Base-by-base conservation (phyloP, 495 filamentous ascomycete genomes). In the Annulohypoxylon bovei region DNA sequence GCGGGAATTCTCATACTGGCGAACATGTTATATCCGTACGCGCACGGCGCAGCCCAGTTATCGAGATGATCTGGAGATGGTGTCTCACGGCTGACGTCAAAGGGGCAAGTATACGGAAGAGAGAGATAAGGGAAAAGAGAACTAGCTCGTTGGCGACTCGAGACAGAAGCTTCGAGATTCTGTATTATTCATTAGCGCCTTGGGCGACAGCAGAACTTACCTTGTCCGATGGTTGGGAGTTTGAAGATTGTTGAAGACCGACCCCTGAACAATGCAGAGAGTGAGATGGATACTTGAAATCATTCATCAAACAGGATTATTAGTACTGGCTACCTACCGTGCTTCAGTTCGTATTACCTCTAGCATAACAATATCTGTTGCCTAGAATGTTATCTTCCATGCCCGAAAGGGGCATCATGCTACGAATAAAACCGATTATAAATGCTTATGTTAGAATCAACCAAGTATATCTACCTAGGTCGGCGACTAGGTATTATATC, bases 61-160 rank as follows among this genome's bases (percentile, higher is more conserved):
- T 52, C 47, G 14, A 30, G 11, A 6, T 30, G 9, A 12, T 6
- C 11, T 52, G 14, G 23, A 6, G 9, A 55, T 6, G 2, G 18
- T 35, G 52, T 55, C 53, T 39, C 20, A 56, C 4, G 20, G 53
- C 32, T 39, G 32, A 56, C 53, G 33, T 56, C 32, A 39, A 56
- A 16, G 23, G 20, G 4, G 53, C 18, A 8, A 20, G 11, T 25
- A n/a, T 6, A 40, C 18, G 32, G 53, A 18, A 30, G 14, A 18
- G 23, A 27, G 30, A 18, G 35, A 39, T 14, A n/a, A 4, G 20
- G 33, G 11, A 39, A 27, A 37, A 11, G 7, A 28, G n/a, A 3
- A 27, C n/a, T 28, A 27, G n/a, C 6, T 42, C n/a, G n/a, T 42
- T n/a, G 22, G 46, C 22, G 23, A 50, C 9, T 12, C 28, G 20